Evolutionary conservation across 768 basidiomycete species (phyloP).

Genomic region (Naganishia vaughanmartiniae): DNA sequence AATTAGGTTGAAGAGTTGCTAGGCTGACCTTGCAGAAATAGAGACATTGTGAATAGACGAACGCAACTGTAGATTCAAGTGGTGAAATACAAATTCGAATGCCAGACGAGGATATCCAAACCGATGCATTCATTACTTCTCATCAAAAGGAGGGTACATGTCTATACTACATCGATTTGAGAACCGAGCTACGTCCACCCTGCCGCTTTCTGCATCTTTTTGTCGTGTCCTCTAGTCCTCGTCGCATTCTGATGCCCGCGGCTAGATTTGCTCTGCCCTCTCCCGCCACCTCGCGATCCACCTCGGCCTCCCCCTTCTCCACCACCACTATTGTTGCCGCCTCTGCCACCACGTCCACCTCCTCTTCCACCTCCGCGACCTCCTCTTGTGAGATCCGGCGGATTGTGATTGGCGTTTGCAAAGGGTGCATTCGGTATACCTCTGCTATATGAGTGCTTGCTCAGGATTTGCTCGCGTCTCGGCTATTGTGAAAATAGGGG

Average conservation of each 20-base stretch:
- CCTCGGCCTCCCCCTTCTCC: conserved; percentile 31
- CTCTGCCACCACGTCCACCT: conserved; percentile 30
- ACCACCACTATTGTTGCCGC: conserved; percentile 30
- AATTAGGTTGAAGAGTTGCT: conserved; percentile 21
- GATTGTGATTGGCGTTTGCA: conserved; percentile 25
- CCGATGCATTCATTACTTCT: no score
- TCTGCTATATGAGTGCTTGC: conserved; percentile 61
- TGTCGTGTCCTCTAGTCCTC: conserved; percentile 35
- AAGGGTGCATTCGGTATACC: conserved; percentile 24
- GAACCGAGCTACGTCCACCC: conserved; percentile 27
- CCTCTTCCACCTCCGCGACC: conserved; percentile 56
- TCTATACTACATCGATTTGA: not conserved
- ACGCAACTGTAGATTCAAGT: no score
- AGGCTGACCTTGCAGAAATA: no score
- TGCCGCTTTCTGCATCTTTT: conserved; percentile 35
- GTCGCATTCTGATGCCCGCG: conserved; percentile 19
- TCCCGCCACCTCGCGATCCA: conserved; percentile 28
- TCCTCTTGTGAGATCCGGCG: conserved; percentile 49
- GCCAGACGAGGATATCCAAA: no score
- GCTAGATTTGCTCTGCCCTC: conserved; percentile 23
- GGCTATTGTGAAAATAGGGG: conserved; percentile 56
- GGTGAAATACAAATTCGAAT: no score
- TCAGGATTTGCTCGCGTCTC: conserved; percentile 68
- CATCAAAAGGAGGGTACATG: not conserved
- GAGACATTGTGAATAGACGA: no score